These are phyloP conservation scores for Nicotiana paniculata DNA, from an alignment of 257 asterid species.

Conservation along the genomic window DNA sequence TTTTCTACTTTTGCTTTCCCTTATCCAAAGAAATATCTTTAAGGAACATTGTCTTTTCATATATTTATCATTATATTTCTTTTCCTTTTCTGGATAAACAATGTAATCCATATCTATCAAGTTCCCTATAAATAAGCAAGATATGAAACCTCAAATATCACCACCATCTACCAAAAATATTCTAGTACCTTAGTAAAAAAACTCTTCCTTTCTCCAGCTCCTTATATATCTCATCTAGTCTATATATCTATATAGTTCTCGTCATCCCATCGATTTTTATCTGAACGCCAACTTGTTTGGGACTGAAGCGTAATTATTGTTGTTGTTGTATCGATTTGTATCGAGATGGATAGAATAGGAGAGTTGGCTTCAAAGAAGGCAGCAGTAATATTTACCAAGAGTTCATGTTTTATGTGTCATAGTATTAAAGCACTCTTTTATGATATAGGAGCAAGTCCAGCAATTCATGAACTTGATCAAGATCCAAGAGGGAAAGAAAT, in stretches of 20 bases:
- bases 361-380: constrained; percentile 17
- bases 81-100: constrained; percentile 6
- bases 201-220: background rate
- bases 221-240: background rate
- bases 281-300: too few species aligned
- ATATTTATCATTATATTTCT: background rate
- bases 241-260: background rate
- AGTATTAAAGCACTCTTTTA: constrained; percentile 17
- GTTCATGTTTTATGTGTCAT: constrained; percentile 20
- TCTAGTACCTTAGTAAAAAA: background rate
- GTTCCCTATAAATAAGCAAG: constrained; percentile 1
- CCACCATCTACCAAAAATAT: background rate
- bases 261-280: background rate
- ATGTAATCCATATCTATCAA: background rate
- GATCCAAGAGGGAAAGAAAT: constrained; percentile 14
- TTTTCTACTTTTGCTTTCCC: background rate
- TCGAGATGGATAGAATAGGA: constrained; percentile 12
- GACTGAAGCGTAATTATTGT: too few species aligned
- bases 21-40: constrained; percentile 2
- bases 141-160: constrained; percentile 1
- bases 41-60: background rate
- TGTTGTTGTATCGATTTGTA: too few species aligned
- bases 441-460: constrained; percentile 20
- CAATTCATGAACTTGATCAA: constrained; percentile 16
- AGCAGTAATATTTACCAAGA: constrained; percentile 20